Percentiles rank a stretch among this genome's conserved stretches.
Conservation (phyloP, 805 yeast species). For the Candida xiaguanensis region DNA sequence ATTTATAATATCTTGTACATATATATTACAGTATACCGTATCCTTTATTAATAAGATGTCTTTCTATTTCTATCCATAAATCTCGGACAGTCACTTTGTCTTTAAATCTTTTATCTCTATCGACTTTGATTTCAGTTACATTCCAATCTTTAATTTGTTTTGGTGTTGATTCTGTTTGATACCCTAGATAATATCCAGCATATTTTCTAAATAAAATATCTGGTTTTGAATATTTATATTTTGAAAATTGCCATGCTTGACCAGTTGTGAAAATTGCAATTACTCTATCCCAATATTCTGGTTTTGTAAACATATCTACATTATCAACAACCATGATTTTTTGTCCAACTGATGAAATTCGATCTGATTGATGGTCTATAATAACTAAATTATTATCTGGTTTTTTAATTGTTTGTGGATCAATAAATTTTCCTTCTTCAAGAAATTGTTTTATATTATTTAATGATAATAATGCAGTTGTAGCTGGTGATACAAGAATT, state of each 20-base stretch:
- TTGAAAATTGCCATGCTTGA: constrained; percentile 93
- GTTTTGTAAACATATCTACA: constrained; percentile 77
- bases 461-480: constrained; percentile 39
- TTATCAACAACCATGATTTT: constrained; percentile 82
- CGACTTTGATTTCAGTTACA: constrained; percentile 72
- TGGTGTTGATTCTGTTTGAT: constrained; percentile 78
- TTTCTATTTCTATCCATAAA: constrained; percentile 83
- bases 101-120: constrained; percentile 77
- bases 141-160: constrained; percentile 81
- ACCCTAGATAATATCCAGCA: constrained; percentile 76
- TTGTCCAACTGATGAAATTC: constrained; percentile 48
- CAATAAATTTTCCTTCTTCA: constrained; percentile 66
- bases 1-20: constrained; percentile 20
- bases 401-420: constrained; percentile 41
- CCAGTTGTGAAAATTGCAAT: constrained; percentile 96
- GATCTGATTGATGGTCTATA: constrained; percentile 52
- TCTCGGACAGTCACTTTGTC: constrained; percentile 83
- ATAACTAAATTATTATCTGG: constrained; percentile 42
- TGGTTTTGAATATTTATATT: constrained; percentile 81
- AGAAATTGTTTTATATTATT: constrained; percentile 44
- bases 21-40: constrained; percentile 23
- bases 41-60: constrained; percentile 66
- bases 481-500: constrained; percentile 42
- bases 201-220: constrained; percentile 75
- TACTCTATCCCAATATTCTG: constrained; percentile 97